Evolutionary conservation across 305 asterid genomes (phyloP), one percentile per base, ranked within the genome.

Genomic region (Fraxinus platypoda): DNA sequence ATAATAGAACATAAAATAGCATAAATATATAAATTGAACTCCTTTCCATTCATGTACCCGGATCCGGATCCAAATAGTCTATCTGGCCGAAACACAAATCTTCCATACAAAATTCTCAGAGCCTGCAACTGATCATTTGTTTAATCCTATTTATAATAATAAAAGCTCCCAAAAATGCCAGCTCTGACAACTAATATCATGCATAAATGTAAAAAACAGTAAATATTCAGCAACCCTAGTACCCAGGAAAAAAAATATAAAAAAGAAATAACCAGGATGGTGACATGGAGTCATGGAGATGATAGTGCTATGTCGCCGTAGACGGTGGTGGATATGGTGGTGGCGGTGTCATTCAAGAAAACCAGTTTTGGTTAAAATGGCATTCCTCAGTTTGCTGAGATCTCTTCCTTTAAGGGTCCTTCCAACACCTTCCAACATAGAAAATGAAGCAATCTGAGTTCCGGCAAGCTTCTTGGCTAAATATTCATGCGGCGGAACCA

Each of bases 401-500:
- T 90, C 92, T 84, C 94, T 91, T 15, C 94, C 93, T 82, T 91
- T 91, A 64, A 91, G 94, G 2, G 94, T 91, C 30, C 94, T 78
- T 33, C 94, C 94, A 23, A 89, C 83, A 1, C 94, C 94, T 75
- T 89, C 94, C 37, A 90, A 88, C 93, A 90, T 90, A 21, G 93
- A 90, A 76, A 82, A 88, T 0, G 93, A 89, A 59, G 90, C 91
- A 38, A 86, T 85, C 78, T 85, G 86, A 25, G 87, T 83, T 0
- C 75, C 37, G 0, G 88, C 88, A 0, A 83, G 57, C 83, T 88
- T 86, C 64, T 85, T 84, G 0, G 91, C 90, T 33, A 91, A 26
- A 33, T 83, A 81, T 33, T 87, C 94, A 84, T 91, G 94, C 0
- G 94, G 94, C 26, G 92, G 93, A 2, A 88, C 80, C 90, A 83